Evolutionary conservation across 495 filamentous ascomycete species (phyloP), one percentile per base, ranked within the genome.

Genomic region (Penicillium tannophilum): DNA sequence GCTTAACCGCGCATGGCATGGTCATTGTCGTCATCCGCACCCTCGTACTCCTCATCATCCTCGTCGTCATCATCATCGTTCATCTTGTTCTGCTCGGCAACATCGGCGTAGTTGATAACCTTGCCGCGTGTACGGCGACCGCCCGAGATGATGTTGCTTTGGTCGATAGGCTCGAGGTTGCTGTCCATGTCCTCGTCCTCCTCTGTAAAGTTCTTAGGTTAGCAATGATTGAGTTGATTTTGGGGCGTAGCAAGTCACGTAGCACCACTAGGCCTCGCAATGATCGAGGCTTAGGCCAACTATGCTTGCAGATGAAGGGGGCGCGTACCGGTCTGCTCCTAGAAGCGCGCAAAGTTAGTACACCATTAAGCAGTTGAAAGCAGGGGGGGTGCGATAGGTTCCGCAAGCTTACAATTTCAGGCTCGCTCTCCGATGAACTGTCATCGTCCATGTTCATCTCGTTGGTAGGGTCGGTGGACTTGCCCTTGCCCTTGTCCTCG

Each of bases 161-260:
- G 74, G 70, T 95, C 91, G 72, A 98, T 95, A 72, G 92, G 92
- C 71, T 92, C 90, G 78, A 97, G 86, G 74, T 90, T 87, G 65
- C 94, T 91, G 10, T 95, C 91, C 9, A 87, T 90, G 12, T 90
- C 89, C 3, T 88, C 88, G 43, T 85, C 84, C 11, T 85, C 87
- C 56, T 76, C 73, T 72, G 64, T 61, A 68, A 17, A 45, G 17
- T 6, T 36, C 33, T 36, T 1, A 42, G 17, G 28, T 43, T 39
- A 51, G 57, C 14, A 16, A 50, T 0, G 28, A 12, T 3, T 4
- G 7, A 3, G n/a, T 9, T 17, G 26, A 33, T 23, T 30, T 31
- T 0, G 26, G 24, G 23, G 12, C 17, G 30, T n/a, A 11, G 47
- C 23, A 33, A 30, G 26, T 30, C 47, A 23, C 26, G 16, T 19